Conservation (phyloP, 75 land plant species). For the Picea glauca region DNA sequence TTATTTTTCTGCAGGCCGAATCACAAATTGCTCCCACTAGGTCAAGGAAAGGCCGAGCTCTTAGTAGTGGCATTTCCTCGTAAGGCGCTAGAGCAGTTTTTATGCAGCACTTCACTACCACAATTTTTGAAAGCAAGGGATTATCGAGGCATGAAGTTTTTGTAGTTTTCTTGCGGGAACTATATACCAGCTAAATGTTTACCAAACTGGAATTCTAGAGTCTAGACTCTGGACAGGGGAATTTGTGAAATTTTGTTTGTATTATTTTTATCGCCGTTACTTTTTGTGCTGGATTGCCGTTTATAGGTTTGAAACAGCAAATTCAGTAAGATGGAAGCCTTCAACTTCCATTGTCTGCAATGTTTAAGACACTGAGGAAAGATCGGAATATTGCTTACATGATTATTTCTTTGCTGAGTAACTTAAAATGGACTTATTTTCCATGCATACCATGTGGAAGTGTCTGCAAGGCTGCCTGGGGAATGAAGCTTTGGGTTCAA, state of each 20-base stretch:
- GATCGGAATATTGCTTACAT: background rate
- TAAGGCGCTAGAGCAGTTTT: slow-evolving; percentile 15
- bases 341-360: background rate
- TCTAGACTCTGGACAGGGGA: background rate
- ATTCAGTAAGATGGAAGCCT: background rate
- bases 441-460: slow-evolving; percentile 15
- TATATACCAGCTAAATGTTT: background rate
- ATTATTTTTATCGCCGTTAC: background rate
- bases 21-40: slow-evolving; percentile 60
- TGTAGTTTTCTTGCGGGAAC: background rate
- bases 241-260: background rate
- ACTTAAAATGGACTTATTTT: slow-evolving; percentile 1
- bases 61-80: slow-evolving; percentile 66
- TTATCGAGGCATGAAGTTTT: background rate
- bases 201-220: background rate
- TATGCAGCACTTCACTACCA: slow-evolving; percentile 10
- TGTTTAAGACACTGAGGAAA: background rate
- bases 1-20: slow-evolving; percentile 52
- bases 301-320: background rate
- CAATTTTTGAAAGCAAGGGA: background rate
- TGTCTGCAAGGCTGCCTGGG: slow-evolving; percentile 15
- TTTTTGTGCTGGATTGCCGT: background rate
- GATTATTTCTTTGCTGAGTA: slow-evolving; percentile 1
- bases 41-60: slow-evolving; percentile 41
- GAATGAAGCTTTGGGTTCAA: slow-evolving; percentile 13